Evolutionary conservation across 331 rosid species (phyloP).

Genomic region (Pyrus hybrid): DNA sequence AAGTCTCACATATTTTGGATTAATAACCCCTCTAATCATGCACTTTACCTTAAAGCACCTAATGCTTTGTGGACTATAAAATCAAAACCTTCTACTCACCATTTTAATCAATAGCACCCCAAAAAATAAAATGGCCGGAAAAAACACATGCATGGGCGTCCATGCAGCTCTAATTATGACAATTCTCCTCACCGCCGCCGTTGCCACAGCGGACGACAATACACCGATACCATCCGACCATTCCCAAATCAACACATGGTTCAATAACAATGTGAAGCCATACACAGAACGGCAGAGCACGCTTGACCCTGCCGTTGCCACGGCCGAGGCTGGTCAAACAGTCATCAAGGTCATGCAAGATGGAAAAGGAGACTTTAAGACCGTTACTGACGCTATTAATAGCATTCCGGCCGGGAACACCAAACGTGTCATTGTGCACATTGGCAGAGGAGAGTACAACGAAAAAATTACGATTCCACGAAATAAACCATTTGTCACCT

Average conservation of each 20-base stretch:
- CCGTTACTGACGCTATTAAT: constrained; percentile 38
- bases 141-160: not conserved
- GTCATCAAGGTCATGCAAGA: constrained; percentile 32
- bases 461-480: constrained; percentile 48
- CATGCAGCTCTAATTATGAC: constrained; percentile 3
- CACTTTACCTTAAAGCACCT: too few species aligned
- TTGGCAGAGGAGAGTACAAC: constrained; percentile 38
- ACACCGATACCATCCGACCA: constrained; percentile 13
- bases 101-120: not conserved
- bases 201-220: constrained; percentile 9
- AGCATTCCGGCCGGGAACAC: constrained; percentile 42
- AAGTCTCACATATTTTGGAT: not conserved
- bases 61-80: constrained; percentile 1
- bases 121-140: constrained; percentile 1
- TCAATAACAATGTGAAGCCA: constrained; percentile 14
- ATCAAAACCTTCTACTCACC: not conserved
- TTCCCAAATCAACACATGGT: constrained; percentile 28
- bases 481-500: constrained; percentile 36
- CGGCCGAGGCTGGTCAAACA: constrained; percentile 29
- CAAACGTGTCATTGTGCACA: constrained; percentile 39
- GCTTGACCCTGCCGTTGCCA: constrained; percentile 26
- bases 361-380: constrained; percentile 47
- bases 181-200: not conserved
- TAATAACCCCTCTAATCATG: not conserved
- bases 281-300: not conserved